Conservation (phyloP, 306 rosid genomes). For the Carpinus fangiana region DNA sequence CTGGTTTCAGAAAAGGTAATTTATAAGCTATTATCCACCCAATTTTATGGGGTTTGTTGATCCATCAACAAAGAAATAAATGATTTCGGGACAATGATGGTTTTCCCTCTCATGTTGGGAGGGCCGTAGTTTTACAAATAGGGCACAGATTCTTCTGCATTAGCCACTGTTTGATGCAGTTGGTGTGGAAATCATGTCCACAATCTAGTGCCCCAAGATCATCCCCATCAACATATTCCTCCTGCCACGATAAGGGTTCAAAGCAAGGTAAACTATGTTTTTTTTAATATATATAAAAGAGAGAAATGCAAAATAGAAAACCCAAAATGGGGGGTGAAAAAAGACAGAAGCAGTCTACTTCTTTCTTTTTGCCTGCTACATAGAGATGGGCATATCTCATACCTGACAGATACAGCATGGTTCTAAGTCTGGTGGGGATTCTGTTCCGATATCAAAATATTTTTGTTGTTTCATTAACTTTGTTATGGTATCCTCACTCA, state of each 20-base stretch:
- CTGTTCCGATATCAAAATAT: conserved; percentile 26
- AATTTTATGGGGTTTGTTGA: conserved; percentile 13
- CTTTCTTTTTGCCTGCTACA: neutral
- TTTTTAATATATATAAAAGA: neutral
- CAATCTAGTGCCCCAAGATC: conserved; percentile 74
- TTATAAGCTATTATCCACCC: conserved; percentile 18
- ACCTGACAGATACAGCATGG: conserved; percentile 95
- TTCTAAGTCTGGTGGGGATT: conserved; percentile 47
- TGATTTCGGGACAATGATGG: conserved; percentile 23
- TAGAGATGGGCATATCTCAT: conserved; percentile 16
- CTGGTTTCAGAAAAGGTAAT: conserved; percentile 15
- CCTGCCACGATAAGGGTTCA: conserved; percentile 44
- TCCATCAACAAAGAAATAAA: conserved; percentile 22
- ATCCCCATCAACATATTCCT: conserved; percentile 62
- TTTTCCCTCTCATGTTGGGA: conserved; percentile 49
- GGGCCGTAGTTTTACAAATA: conserved; percentile 78
- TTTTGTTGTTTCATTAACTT: conserved; percentile 61
- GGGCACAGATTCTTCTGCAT: conserved; percentile 87
- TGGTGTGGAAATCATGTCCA: conserved; percentile 81
- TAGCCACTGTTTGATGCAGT: conserved; percentile 86
- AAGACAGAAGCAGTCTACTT: too few species aligned
- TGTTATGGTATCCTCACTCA: conserved; percentile 57
- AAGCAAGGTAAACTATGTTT: conserved; percentile 11
- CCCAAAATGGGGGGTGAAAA: too few species aligned
- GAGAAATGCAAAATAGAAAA: neutral